A percentile compares a stretch with the other conserved stretches of the same genome.
Evolutionary conservation across 2,329 filamentous ascomycete genomes (phyloP).

Genomic region (Teratosphaeria gauchensis): DNA sequence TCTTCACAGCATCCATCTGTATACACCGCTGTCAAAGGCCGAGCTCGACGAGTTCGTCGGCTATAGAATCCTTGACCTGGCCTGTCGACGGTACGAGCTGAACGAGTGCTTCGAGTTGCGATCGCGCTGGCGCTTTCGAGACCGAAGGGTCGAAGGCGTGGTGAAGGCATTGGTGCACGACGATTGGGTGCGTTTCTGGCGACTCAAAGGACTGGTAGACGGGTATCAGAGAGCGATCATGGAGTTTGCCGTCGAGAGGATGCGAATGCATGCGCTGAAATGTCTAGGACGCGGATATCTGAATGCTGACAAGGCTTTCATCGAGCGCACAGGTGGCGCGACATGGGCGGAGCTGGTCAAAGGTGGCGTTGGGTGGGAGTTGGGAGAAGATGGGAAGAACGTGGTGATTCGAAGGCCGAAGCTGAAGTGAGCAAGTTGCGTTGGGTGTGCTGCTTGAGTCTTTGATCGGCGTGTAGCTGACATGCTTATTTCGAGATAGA

Average conservation of each 20-base stretch:
- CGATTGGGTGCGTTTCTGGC: constrained; percentile 73
- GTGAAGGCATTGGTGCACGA: constrained; percentile 65
- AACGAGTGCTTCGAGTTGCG: constrained; percentile 62
- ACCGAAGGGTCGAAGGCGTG: constrained; percentile 58
- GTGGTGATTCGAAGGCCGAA: constrained; percentile 66
- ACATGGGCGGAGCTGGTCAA: constrained; percentile 64
- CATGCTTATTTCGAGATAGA: not conserved
- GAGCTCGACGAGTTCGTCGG: constrained; percentile 71
- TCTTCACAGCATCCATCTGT: constrained; percentile 59
- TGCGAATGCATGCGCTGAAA: constrained; percentile 71
- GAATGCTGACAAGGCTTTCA: constrained; percentile 54
- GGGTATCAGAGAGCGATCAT: constrained; percentile 71
- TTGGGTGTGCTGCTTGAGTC: not conserved
- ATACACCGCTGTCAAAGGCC: constrained; percentile 54
- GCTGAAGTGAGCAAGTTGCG: constrained; percentile 19
- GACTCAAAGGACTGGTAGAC: constrained; percentile 61
- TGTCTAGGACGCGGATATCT: constrained; percentile 79
- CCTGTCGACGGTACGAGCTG: constrained; percentile 70
- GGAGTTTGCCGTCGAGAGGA: constrained; percentile 66
- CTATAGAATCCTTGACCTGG: constrained; percentile 78
- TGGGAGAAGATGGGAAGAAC: constrained; percentile 49
- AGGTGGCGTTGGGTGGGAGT: constrained; percentile 76
- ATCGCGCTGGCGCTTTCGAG: constrained; percentile 50
- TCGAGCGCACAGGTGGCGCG: constrained; percentile 59
- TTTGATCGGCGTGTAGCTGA: not conserved